These are phyloP conservation scores for Sanghuangporus weigelae DNA, from an alignment of 1,284 basidiomycete genomes.

Conservation along the genomic window DNA sequence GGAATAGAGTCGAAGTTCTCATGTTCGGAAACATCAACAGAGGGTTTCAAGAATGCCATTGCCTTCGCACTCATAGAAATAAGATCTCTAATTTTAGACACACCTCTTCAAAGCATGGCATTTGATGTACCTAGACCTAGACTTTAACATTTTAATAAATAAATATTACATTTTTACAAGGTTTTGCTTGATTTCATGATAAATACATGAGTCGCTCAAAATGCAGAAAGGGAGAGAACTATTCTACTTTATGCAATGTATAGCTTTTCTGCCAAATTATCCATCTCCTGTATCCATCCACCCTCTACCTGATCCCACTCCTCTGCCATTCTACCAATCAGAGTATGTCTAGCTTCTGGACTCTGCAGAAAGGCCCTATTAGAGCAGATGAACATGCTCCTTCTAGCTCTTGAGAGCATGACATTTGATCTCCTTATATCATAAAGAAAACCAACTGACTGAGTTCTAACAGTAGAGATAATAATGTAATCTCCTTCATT, in stretches of 20 bases:
- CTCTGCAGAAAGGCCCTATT: conserved; percentile 49
- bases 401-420: conserved; percentile 49
- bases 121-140: conserved; percentile 28
- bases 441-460: conserved; percentile 50
- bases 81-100: conserved; percentile 29
- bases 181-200: neutral
- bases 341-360: conserved; percentile 34
- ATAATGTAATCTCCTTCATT: conserved; percentile 60
- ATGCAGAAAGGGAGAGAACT: no score
- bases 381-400: conserved; percentile 61
- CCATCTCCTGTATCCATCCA: conserved; percentile 2
- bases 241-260: neutral
- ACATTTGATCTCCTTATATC: conserved; percentile 60
- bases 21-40: conserved; percentile 67
- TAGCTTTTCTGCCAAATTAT: neutral
- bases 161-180: neutral
- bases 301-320: conserved; percentile 6
- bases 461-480: conserved; percentile 58
- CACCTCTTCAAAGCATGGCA: conserved; percentile 7
- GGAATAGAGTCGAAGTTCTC: conserved; percentile 91
- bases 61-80: conserved; percentile 72
- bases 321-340: conserved; percentile 36
- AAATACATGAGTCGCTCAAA: neutral
- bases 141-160: conserved; percentile 17
- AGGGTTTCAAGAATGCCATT: conserved; percentile 62